Evolutionary conservation across 108 stramenopile species (phyloP), one percentile per base, ranked within the genome.

Genomic region (Conticribra weissflogii): DNA sequence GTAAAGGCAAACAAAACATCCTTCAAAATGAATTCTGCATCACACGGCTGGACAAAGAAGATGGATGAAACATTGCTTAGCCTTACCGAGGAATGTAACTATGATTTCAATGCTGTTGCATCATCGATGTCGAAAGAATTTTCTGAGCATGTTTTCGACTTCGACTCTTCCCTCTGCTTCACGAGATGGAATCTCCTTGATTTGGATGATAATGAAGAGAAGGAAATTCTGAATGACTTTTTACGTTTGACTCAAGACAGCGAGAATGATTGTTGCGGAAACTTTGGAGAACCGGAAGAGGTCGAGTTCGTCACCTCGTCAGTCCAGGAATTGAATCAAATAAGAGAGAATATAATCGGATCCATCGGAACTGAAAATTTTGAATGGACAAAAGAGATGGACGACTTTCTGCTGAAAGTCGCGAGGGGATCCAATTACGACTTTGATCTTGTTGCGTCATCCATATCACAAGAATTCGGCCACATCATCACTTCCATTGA

Each of bases 11-110:
- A 15, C n/a, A 53, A 32, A 2, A 25, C 0, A 9, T 14, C 59
- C 32, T 14, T 1, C 33, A 22, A 44, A 53, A 49, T 33, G 5
- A 59, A 51, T 51, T 33, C 22, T 21, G 34, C 23, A 3, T 41
- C 30, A 49, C 23, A 24, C n/a, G 69, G 59, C 1, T 70, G 69
- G 69, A 70, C 69, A 24, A 0, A 27, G 47, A 32, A 31, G 4
- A 70, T 70, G 69, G 69, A 70, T 17, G 32, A 70, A 18, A 45
- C 24, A 7, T 50, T 70, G 2, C 19, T 70, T 3, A 52, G 2
- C 21, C 31, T 52, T 12, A 31, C 50, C 21, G 18, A 30, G 19
- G 59, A 70, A 51, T 70, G 21, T 17, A 8, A 53, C 3, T 44
- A 60, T 60, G 33, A 70, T 28, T 70, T 70, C 25, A 50, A 41